Evolutionary conservation across 2,329 filamentous ascomycete species (phyloP), one percentile per base, ranked within the genome.

Genomic region (Neobulgaria alba): DNA sequence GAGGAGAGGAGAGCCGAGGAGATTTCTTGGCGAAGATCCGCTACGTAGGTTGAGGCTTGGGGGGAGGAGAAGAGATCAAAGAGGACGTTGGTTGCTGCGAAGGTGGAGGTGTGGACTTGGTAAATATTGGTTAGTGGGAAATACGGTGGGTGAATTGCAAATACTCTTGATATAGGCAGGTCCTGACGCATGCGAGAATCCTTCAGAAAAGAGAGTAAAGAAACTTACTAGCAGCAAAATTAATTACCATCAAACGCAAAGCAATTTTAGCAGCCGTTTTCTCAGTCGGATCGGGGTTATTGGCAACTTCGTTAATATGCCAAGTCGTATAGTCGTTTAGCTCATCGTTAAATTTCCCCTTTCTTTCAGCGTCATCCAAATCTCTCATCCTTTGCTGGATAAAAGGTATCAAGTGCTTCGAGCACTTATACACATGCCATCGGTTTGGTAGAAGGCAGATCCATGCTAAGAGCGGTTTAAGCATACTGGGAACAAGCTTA

Each of bases 11-110:
- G 34, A 9, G 45, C 46, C 10, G 26, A 21, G 9, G 36, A 37
- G 2, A 58, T 54, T 45, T 65, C 61, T 14, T 60, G 50, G 7
- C 57, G 53, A 14, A 65, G 42, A 4, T 38, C 43, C 10, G 42
- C 3, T 5, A 51, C 29, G 20, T 41, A 26, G 31, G 37, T 31
- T n/a, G 49, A 51, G 21, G 41, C 41, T 17, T 41, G 23, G 3
- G 49, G 49, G 4, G 55, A 54, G 8, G 50, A 50, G 23, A 54
- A 39, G 1, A 62, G 35, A 36, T 62, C 59, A 36, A 61, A 52
- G 3, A 62, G 33, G 3, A 43, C 43, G 17, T 57, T 54, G 5
- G 57, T 58, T 12, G 51, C 52, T 19, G 50, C 57, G 30, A 61
- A 52, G 3, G 52, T 52, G 3, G 56, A 51, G 0, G 59, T 61